Base-by-base conservation (phyloP, 306 rosid genomes). In the Prunus campanulata region DNA sequence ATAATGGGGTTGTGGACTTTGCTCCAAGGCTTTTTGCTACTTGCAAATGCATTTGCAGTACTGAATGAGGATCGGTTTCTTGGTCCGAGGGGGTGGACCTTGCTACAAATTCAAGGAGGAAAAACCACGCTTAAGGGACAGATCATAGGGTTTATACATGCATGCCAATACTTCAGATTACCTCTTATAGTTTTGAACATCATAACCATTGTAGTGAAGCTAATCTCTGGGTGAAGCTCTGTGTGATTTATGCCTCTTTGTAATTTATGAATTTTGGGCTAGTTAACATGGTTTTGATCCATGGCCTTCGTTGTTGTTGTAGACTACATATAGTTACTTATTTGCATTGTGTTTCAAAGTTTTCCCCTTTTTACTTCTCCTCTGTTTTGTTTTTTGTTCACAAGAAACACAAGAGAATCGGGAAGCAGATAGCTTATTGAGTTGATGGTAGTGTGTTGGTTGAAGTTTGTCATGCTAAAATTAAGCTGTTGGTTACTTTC, bases 21-120 rank as follows among this genome's bases (percentile, higher is more conserved):
- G 14, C 63, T 94, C 8, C 90, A 90, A 86, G 97, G 93, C n/a
- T 44, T 89, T 71, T 82, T 91, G 51, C 87, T 92, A 29, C 83
- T 91, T 32, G 86, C 90, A 73, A 94, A 94, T 72, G 92, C 91
- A 12, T 78, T 94, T 66, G 95, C 97, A n/a, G 88, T 92, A 54
- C 80, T 87, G 83, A 94, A 94, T n/a, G 98, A 94, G 80, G 96
- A 92, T 66, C 81, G 97, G 19, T 94, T 94, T 74, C 93, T 92
- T 19, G 89, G 88, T 61, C 87, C 84, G 7, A 92, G 97, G 88
- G 92, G 95, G 66, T 94, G 96, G 97, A 88, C 93, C 22, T 51
- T 90, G 64, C 78, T 85, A 44, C 94, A 83, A 51, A 65, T 89
- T 70, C 77, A 89, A 24, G 86, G 91, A 70, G 89, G 80, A 8